Base-by-base conservation (phyloP, 495 filamentous ascomycete species). In the Letharia columbiana region DNA sequence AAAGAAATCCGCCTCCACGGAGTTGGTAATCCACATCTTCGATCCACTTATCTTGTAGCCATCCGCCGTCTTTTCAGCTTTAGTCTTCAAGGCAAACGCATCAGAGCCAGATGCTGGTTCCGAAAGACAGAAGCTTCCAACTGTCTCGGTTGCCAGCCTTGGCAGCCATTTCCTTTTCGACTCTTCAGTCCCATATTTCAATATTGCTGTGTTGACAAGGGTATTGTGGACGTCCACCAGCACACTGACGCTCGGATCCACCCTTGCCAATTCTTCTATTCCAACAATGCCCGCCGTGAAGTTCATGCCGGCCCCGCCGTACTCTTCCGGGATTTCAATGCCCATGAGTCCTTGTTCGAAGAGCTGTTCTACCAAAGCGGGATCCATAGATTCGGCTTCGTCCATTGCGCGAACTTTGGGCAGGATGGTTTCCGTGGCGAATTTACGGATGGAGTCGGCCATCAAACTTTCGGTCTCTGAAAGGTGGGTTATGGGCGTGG, bases 1-100 rank as follows among this genome's bases (percentile, higher is more conserved):
- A 81, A 96, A 99, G 78, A 98, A 88, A 54, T 86, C 89, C 5
- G 93, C 87, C 79, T 99, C 95, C 79, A 91, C 87, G 61, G 88
- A 85, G 79, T 98, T 99, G 66, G 94, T 97, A 76, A 99, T 99
- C 94, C 94, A 99, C 93, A 97, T 98, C 83, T 99, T 99, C 73
- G 83, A 86, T 60, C 94, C 94, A 63, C 85, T 89, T 74, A 99
- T 87, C 75, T 83, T 88, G 77, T 90, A 98, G 23, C 92, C 90
- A 68, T 87, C 84, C 45, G 87, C 82, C 37, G 86, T 89, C 75
- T 87, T 87, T 69, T 82, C 81, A 37, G 94, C 94, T 74, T 89
- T 89, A 62, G 94, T 97, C 66, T 89, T 86, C 61, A 99, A 84
- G 0, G 95, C 95, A 74, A 99, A 99, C 23, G 94, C 95, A 76